These are phyloP conservation scores for Flaveria brownii DNA, from an alignment of 129 eudicot species.

Conservation along the genomic window DNA sequence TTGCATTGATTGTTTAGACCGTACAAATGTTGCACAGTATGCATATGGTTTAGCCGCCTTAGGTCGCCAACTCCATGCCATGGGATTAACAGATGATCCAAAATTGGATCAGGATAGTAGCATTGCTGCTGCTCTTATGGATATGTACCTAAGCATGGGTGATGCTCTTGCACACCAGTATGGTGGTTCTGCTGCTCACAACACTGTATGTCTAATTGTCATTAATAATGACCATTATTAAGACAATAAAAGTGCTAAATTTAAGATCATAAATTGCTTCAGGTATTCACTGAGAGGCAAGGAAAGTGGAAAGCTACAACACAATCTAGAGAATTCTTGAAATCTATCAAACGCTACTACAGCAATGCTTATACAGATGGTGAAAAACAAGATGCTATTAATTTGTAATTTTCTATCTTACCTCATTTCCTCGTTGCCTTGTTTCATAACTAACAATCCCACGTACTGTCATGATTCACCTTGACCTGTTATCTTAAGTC, in stretches of 20 bases:
- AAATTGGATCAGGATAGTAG: conserved; percentile 88
- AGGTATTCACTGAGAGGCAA: conserved; percentile 94
- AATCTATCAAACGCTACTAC: conserved; percentile 88
- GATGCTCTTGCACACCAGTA: conserved; percentile 98
- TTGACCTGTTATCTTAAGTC: conserved; percentile 20
- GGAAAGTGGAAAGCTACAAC: conserved; percentile 99
- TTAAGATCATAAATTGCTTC: conserved; percentile 18
- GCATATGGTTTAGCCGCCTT: conserved; percentile 93
- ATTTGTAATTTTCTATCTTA: conserved; percentile 46
- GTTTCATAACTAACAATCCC: neutral
- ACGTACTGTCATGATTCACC: neutral
- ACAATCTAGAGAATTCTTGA: conserved; percentile 86
- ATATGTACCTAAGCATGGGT: conserved; percentile 94
- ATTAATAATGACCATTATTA: neutral
- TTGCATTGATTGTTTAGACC: conserved; percentile 93
- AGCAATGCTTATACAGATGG: conserved; percentile 98
- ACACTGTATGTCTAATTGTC: conserved; percentile 55
- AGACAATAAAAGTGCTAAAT: conserved; percentile 6
- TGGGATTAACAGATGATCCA: conserved; percentile 73
- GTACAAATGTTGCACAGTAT: conserved; percentile 98
- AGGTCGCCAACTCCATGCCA: conserved; percentile 87
- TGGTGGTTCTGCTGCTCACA: conserved; percentile 99
- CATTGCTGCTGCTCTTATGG: conserved; percentile 92
- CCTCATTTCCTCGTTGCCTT: conserved; percentile 9
- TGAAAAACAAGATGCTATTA: conserved; percentile 98